Conservation (phyloP, 768 basidiomycete genomes). For the Imleria badia region DNA sequence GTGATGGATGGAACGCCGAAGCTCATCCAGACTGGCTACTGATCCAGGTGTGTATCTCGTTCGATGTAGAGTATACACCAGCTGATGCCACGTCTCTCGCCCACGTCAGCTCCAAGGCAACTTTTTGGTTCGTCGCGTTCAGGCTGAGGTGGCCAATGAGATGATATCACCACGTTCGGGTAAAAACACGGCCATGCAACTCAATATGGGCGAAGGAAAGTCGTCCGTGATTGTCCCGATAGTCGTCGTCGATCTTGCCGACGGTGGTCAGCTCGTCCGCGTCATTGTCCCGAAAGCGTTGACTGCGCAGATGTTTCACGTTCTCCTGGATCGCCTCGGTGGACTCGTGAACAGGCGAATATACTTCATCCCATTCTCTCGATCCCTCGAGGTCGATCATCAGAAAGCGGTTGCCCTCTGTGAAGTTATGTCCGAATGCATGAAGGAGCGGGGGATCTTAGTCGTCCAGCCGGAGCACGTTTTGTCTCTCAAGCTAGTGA, state of each 20-base stretch:
- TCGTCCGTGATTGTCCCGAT: constrained; percentile 48
- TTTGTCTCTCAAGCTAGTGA: constrained; percentile 49
- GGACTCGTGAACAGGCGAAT: constrained; percentile 47
- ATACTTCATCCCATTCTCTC: constrained; percentile 50
- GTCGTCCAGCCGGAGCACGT: constrained; percentile 53
- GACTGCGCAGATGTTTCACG: constrained; percentile 45
- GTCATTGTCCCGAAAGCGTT: constrained; percentile 50
- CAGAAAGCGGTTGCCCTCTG: constrained; percentile 24
- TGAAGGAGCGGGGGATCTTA: constrained; percentile 39
- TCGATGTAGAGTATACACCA: background rate
- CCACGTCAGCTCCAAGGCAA: constrained; percentile 42
- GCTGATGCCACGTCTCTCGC: background rate
- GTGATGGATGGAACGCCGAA: constrained; percentile 17
- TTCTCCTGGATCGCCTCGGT: constrained; percentile 41
- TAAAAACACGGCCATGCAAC: constrained; percentile 43
- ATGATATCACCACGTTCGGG: constrained; percentile 44
- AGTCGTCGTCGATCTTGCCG: constrained; percentile 37
- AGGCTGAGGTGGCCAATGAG: constrained; percentile 40
- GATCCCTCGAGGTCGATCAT: constrained; percentile 29
- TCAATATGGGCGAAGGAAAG: constrained; percentile 63
- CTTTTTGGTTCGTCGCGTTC: constrained; percentile 43
- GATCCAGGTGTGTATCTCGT: constrained; percentile 39
- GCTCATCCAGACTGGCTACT: constrained; percentile 42
- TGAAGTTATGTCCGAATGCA: constrained; percentile 39
- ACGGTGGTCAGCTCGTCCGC: constrained; percentile 43